Evolutionary conservation across 2,329 filamentous ascomycete species (phyloP).

Genomic region (Cordyceps sp.): DNA sequence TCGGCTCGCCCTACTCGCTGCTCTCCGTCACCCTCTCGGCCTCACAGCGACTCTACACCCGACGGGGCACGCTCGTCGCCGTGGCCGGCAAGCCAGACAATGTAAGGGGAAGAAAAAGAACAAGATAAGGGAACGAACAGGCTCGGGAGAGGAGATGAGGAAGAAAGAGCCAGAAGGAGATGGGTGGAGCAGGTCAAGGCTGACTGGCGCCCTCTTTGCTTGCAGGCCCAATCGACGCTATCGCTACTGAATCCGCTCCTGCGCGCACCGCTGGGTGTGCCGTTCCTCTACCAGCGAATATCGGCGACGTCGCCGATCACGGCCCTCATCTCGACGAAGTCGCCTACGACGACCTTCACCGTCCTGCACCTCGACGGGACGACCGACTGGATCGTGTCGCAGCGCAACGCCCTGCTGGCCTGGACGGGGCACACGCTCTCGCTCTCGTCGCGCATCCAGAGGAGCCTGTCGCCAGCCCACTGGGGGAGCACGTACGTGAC

Average conservation of each 20-base stretch:
- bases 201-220: too few relatives aligned
- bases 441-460: conserved; percentile 60
- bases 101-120: conserved; percentile 30
- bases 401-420: conserved; percentile 76
- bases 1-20: conserved; percentile 83
- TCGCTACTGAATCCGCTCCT: conserved; percentile 73
- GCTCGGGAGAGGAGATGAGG: too few relatives aligned
- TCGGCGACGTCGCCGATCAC: conserved; percentile 78
- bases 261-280: conserved; percentile 66
- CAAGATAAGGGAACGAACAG: too few relatives aligned
- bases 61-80: conserved; percentile 78
- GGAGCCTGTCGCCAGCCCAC: conserved; percentile 59
- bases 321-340: conserved; percentile 76
- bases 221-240: conserved; percentile 71
- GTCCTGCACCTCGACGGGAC: conserved; percentile 84
- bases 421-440: conserved; percentile 86
- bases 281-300: conserved; percentile 87
- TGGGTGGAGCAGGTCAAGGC: too few relatives aligned
- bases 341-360: conserved; percentile 70
- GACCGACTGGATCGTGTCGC: conserved; percentile 85
- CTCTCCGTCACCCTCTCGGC: conserved; percentile 86
- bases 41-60: conserved; percentile 84
- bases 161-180: too few relatives aligned
- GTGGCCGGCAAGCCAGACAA: conserved; percentile 84
- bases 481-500: conserved; percentile 88